Evolutionary conservation across 495 filamentous ascomycete species (phyloP), one percentile per base, ranked within the genome.

Genomic region (Poronia punctata): DNA sequence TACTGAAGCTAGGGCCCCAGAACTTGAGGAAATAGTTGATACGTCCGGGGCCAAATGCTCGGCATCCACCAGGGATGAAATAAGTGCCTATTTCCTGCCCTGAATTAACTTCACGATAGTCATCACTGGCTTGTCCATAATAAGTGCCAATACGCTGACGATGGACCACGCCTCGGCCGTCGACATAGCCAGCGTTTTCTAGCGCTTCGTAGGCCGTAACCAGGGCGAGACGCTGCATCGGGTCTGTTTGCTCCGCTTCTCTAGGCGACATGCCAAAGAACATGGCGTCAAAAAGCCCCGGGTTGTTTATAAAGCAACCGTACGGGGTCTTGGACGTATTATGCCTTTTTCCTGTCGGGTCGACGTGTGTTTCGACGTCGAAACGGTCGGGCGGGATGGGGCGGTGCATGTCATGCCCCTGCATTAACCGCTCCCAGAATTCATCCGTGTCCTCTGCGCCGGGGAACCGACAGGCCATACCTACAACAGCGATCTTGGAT

Each of bases 201-300:
- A 92, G 67, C 2, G 86, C 86, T 49, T 88, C 85, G 43, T 88
- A 88, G 1, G 83, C 82, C 20, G 81, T 87, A 16, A 80, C 66
- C 6, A 92, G 64, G 2, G 79, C 76, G 31, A 88, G 60, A 21
- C 86, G 73, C 51, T 88, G 85, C 49, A 82, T 80, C 3, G 86
- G 86, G 57, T 92, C 86, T 3, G 82, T 84, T 38, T 86, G 80
- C 18, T 72, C 66, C 3, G 86, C 86, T 62, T 92, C 86, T 34
- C 84, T 76, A 0, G 86, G 84, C 21, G 86, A 89, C 73, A 92
- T 87, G 59, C 85, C 86, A 77, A 92, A 92, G 64, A 89, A 85
- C 0, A 75, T 66, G 24, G 82, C 72, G 40, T 92, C 85, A 53
- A 92, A 92, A 7, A 80, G 61, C 10, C 81, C 80, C 0, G 84